phyloP scores from a whole-genome alignment of 176 grass and related monocot genomes.

The Oryza nivara region DNA sequence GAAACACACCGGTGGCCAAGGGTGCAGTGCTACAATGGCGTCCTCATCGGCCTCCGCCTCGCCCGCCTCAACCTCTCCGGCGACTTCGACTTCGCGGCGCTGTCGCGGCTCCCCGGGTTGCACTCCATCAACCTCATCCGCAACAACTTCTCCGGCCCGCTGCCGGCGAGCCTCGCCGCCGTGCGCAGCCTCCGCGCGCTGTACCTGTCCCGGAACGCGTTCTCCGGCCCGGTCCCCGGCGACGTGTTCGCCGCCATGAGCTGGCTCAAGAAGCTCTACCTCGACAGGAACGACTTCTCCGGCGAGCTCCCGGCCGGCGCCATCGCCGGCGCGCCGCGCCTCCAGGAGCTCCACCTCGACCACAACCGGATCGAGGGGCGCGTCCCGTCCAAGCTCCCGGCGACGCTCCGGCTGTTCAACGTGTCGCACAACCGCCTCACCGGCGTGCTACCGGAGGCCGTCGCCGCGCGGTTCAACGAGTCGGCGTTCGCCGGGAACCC shows the following conservation, averaged over 20 bases:
- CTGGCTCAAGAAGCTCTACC: conserved; percentile 89
- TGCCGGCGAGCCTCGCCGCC: conserved; percentile 49
- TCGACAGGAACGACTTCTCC: conserved; percentile 61
- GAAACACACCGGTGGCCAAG: conserved; percentile 44
- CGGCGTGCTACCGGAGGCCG: conserved; percentile 41
- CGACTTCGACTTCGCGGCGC: conserved; percentile 48
- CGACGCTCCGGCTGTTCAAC: conserved; percentile 61
- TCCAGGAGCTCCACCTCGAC: conserved; percentile 75
- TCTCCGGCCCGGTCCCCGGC: conserved; percentile 57
- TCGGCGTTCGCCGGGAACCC: conserved; percentile 68
- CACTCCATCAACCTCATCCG: conserved; percentile 60
- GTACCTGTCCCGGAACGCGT: conserved; percentile 66
- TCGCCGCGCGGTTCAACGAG: conserved; percentile 44
- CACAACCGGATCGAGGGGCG: conserved; percentile 61
- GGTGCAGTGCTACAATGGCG: conserved; percentile 60
- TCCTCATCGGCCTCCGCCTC: conserved; percentile 58
- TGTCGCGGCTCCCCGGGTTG: conserved; percentile 47
- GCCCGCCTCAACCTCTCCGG: conserved; percentile 62
- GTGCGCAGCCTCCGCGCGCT: conserved; percentile 54
- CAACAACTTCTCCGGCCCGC: conserved; percentile 58
- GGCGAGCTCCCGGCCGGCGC: conserved; percentile 55
- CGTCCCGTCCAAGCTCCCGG: conserved; percentile 45
- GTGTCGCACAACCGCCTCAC: conserved; percentile 69
- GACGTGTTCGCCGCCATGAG: conserved; percentile 50
- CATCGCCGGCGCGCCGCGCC: conserved; percentile 43